Percentiles rank a stretch among this genome's conserved stretches.
Evolutionary conservation across 768 basidiomycete species (phyloP).

Genomic region (Macrolepiota fuliginosa): DNA sequence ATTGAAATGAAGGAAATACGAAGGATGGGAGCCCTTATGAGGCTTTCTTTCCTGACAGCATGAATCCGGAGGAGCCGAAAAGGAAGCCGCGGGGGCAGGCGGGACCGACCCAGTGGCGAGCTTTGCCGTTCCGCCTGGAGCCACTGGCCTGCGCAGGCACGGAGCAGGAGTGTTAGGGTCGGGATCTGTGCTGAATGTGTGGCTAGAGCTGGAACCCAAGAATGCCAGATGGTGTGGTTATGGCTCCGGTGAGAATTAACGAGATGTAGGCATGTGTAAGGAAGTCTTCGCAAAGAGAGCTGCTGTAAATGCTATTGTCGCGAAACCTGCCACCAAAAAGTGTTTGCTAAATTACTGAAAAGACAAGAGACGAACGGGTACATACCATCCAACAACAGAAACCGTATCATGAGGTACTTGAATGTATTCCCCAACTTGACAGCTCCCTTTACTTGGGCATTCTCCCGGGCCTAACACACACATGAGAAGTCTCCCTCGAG

Average conservation of each 20-base stretch:
- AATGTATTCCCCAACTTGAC: conserved; percentile 80
- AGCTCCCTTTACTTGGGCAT: conserved; percentile 79
- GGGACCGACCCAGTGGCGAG: too few species aligned
- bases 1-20: too few species aligned
- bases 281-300: conserved; percentile 91
- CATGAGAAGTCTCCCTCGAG: conserved; percentile 50
- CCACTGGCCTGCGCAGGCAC: too few species aligned
- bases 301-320: conserved; percentile 89
- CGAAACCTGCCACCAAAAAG: conserved; percentile 67
- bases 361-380: not conserved
- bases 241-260: conserved; percentile 75
- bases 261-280: conserved; percentile 77
- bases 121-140: too few species aligned
- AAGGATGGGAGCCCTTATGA: too few species aligned
- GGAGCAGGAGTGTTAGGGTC: too few species aligned
- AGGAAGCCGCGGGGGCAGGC: too few species aligned
- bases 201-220: conserved; percentile 83
- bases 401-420: conserved; percentile 90
- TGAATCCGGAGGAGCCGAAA: too few species aligned
- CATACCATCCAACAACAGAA: conserved; percentile 87
- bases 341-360: not conserved
- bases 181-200: conserved; percentile 57
- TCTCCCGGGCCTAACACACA: conserved; percentile 73
- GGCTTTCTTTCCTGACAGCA: too few species aligned
- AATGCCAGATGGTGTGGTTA: conserved; percentile 79